Conservation (phyloP, 164 flowering plant genomes). For the Annona squamosa region DNA sequence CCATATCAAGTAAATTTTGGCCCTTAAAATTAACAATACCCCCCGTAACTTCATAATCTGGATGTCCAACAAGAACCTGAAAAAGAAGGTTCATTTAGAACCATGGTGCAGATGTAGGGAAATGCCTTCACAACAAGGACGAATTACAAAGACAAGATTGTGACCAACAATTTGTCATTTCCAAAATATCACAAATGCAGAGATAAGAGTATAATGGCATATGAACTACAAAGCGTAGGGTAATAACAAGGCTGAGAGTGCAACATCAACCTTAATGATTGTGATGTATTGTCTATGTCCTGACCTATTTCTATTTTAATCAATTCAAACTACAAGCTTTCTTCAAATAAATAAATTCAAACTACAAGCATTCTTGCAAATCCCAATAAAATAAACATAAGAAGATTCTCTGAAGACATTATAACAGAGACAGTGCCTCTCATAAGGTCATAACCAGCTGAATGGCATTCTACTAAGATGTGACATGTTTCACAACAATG, state of each 20-base stretch:
- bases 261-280: background rate
- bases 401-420: background rate
- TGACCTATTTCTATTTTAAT: background rate
- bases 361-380: background rate
- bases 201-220: background rate
- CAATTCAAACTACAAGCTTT: background rate
- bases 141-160: background rate
- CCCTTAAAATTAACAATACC: constrained; percentile 85
- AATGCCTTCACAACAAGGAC: background rate
- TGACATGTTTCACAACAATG: no score
- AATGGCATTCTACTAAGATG: no score
- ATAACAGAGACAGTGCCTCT: background rate
- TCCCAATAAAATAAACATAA: background rate
- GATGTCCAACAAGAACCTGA: constrained; percentile 98
- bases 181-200: background rate
- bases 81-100: background rate
- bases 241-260: background rate
- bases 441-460: background rate
- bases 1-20: constrained; percentile 85
- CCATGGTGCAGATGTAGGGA: background rate
- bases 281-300: background rate
- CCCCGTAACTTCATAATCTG: constrained; percentile 94
- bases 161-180: background rate
- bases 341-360: background rate
- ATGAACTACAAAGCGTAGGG: background rate